These are phyloP conservation scores for Scopulariopsis brevicaulis DNA, from an alignment of 2,329 filamentous ascomycete species.

Conservation along the genomic window DNA sequence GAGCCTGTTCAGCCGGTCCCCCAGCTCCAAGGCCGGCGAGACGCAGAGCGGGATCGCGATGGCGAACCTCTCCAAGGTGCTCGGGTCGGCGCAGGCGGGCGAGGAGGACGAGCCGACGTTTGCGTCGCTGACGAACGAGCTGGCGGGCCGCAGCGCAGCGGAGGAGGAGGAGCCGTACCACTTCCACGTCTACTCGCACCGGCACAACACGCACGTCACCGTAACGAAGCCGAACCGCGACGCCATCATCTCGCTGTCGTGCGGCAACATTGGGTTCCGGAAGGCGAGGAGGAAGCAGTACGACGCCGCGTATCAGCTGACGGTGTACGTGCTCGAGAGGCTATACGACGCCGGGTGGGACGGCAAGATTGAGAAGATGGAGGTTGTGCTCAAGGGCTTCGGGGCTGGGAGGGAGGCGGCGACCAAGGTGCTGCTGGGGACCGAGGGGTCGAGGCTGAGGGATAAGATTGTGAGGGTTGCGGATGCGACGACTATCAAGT, in stretches of 20 bases:
- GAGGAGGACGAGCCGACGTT: constrained; percentile 3
- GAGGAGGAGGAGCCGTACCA: constrained; percentile 57
- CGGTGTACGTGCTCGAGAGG: constrained; percentile 70
- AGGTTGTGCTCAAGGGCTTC: constrained; percentile 77
- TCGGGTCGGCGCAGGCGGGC: constrained; percentile 7
- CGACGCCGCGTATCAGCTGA: constrained; percentile 86
- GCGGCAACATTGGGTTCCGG: constrained; percentile 84
- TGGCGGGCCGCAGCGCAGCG: constrained; percentile 12
- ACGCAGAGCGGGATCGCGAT: constrained; percentile 1
- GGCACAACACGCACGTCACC: constrained; percentile 93
- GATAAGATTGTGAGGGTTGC: constrained; percentile 67
- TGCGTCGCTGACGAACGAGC: constrained; percentile 1
- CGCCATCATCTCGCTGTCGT: constrained; percentile 67
- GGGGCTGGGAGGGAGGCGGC: constrained; percentile 80
- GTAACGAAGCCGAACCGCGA: constrained; percentile 73
- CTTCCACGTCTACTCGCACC: constrained; percentile 75
- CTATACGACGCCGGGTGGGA: constrained; percentile 75
- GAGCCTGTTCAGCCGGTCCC: not conserved
- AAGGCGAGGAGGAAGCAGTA: constrained; percentile 73
- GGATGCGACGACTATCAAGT: constrained; percentile 85
- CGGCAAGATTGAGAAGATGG: constrained; percentile 62
- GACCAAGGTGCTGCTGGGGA: constrained; percentile 78
- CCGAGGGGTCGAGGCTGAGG: constrained; percentile 67
- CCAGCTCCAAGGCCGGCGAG: not conserved
- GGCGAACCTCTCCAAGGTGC: constrained; percentile 9